Evolutionary conservation across 495 filamentous ascomycete species (phyloP).

Genomic region (Usnea hakonensis): DNA sequence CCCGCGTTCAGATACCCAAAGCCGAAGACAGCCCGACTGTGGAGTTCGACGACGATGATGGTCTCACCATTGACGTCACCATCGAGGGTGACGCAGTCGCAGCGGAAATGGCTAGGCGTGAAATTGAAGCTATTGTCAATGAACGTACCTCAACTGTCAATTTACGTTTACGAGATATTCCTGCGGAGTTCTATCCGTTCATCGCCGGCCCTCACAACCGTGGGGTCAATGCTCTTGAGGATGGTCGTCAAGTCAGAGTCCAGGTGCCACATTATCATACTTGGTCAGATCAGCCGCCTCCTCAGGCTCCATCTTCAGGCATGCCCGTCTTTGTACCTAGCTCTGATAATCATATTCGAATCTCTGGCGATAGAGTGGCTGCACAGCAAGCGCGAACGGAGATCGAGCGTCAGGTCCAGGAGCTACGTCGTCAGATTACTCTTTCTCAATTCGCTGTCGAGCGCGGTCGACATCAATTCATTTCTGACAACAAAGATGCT

Average conservation of each 20-base stretch:
- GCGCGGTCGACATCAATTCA: slow-evolving; percentile 78
- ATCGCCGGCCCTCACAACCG: slow-evolving; percentile 75
- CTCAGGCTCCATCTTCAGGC: slow-evolving; percentile 53
- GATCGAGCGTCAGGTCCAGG: slow-evolving; percentile 66
- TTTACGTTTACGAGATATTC: slow-evolving; percentile 67
- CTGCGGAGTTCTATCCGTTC: slow-evolving; percentile 91
- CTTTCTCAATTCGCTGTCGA: slow-evolving; percentile 67
- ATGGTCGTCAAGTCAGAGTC: slow-evolving; percentile 61
- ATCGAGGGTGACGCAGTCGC: slow-evolving; percentile 88
- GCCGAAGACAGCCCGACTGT: slow-evolving; percentile 48
- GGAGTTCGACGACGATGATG: slow-evolving; percentile 62
- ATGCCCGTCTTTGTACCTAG: slow-evolving; percentile 62
- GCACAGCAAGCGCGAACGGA: slow-evolving; percentile 70
- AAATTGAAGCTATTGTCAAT: slow-evolving; percentile 74
- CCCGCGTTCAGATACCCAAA: slow-evolving; percentile 81
- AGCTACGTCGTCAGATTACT: slow-evolving; percentile 62
- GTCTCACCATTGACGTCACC: slow-evolving; percentile 69
- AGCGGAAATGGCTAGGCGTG: slow-evolving; percentile 68
- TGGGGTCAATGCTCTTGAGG: slow-evolving; percentile 58
- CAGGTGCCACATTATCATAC: slow-evolving; percentile 73
- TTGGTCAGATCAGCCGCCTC: slow-evolving; percentile 62
- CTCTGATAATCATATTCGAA: slow-evolving; percentile 61
- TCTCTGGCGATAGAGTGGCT: slow-evolving; percentile 77
- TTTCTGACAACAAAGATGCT: slow-evolving; percentile 71
- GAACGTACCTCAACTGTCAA: slow-evolving; percentile 72